phyloP scores from a whole-genome alignment of 371 early-diverging fungal species.

The Apophysomyces ossiformis region DNA sequence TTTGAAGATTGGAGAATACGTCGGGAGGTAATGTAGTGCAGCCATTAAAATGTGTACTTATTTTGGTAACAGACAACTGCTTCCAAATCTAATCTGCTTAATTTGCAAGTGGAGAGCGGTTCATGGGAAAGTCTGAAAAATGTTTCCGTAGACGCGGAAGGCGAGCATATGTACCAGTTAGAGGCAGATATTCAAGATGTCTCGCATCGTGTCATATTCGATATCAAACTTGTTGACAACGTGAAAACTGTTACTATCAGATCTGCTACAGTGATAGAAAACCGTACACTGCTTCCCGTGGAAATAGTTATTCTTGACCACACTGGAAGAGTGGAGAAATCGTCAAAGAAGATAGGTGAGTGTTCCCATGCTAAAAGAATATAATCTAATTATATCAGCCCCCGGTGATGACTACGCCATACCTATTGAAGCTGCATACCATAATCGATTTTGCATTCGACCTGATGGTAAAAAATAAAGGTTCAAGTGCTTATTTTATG shows the following conservation, averaged over 20 bases:
- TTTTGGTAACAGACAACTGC: conserved; percentile 26
- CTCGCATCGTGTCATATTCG: conserved; percentile 84
- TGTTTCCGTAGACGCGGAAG: conserved; percentile 89
- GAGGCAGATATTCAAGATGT: conserved; percentile 80
- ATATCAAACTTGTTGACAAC: conserved; percentile 83
- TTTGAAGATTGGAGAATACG: conserved; percentile 96
- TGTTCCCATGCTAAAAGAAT: not conserved
- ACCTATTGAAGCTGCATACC: conserved; percentile 85
- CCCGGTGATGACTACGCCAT: conserved; percentile 86
- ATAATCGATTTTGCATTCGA: conserved; percentile 77
- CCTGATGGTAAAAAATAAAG: conserved; percentile 69
- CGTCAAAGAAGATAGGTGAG: conserved; percentile 54
- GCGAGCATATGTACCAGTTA: conserved; percentile 75
- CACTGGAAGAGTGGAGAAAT: conserved; percentile 57
- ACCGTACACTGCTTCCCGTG: conserved; percentile 78
- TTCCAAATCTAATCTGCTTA: conserved; percentile 69
- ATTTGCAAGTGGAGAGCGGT: conserved; percentile 85
- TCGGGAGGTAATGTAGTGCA: conserved; percentile 69
- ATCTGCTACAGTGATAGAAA: conserved; percentile 82
- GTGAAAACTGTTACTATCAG: conserved; percentile 94
- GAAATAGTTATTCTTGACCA: conserved; percentile 81
- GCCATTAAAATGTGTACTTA: not conserved
- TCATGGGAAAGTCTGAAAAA: conserved; percentile 91
- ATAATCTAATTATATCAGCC: conserved; percentile 31
- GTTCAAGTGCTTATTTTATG: conserved; percentile 1